Base-by-base conservation (phyloP, 805 yeast genomes). In the Candida michaelii region DNA sequence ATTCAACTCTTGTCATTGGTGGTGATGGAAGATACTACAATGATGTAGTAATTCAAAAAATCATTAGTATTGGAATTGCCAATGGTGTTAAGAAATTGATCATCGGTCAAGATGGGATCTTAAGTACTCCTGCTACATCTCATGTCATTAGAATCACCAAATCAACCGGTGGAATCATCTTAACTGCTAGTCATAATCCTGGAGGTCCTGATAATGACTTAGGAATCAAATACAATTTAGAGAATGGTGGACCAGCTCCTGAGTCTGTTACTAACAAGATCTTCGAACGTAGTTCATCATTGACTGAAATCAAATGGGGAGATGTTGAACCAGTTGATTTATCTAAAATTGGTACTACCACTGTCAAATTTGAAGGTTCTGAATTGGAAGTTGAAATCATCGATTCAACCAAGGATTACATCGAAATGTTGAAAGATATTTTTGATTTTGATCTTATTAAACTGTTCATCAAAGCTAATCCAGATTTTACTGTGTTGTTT, bases 241-340 rank as follows among this genome's bases (percentile, higher is more conserved):
- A 86, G 50, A 91, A 91, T 60, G 99, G 99, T 52, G 99, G 97
- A 2, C 99, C 99, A 31, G 98, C 98, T 9, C 99, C 99, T 10
- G 99, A 91, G 64, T 69, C 85, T 12, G 95, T 93, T 46, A 91
- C 99, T 10, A 79, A 91, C 69, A 79, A 82, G 63, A 93, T 91
- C 59, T 93, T 69, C 70, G 90, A 81, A 45, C 74, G 70, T 21
- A 79, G 95, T 15, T 77, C 74, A 58, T 56, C 64, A 30, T 69
- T 93, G 54, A 60, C 74, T 6, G 58, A 67, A 36, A 91, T 88
- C 69, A 80, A 81, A 59, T 65, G 78, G 14, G 62, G 64, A 29
- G 13, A 30, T 10, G 68, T 89, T 42, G 87, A 85, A 15, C 58
- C 66, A n/a, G 62, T 91, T 40, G 89, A 89, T 56, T 62, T 90